Conservation (phyloP, 768 basidiomycete species). For the Amanita inopinata region DNA sequence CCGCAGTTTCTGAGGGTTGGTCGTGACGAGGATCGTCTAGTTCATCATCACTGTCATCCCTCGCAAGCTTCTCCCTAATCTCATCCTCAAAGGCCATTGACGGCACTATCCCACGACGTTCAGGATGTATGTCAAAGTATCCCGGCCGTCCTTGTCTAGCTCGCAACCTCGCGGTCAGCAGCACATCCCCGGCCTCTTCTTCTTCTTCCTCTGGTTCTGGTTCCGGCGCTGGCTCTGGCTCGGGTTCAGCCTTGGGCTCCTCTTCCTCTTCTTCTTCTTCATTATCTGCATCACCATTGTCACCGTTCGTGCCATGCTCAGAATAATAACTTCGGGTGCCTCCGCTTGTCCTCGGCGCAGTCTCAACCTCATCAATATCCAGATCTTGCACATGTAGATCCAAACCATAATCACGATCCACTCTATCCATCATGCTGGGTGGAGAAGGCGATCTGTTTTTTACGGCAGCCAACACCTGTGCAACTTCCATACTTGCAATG, state of each 20-base stretch:
- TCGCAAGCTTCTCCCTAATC: constrained; percentile 26
- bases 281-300: constrained; percentile 7
- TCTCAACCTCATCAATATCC: constrained; percentile 42
- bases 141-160: constrained; percentile 41
- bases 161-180: constrained; percentile 20
- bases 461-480: constrained; percentile 58
- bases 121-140: constrained; percentile 76
- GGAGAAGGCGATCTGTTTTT: constrained; percentile 27
- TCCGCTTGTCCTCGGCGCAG: constrained; percentile 28
- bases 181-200: constrained; percentile 15
- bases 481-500: constrained; percentile 62
- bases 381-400: constrained; percentile 30
- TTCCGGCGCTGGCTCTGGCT: too few relatives aligned
- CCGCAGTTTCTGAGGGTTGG: too few relatives aligned
- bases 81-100: constrained; percentile 24
- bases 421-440: constrained; percentile 24
- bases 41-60: constrained; percentile 28
- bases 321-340: constrained; percentile 12
- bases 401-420: constrained; percentile 26
- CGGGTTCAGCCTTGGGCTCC: constrained; percentile 13
- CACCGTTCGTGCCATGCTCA: neutral
- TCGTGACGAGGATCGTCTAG: constrained; percentile 18
- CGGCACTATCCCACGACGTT: constrained; percentile 36
- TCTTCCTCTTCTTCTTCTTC: constrained; percentile 19
- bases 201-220: constrained; percentile 17